A percentile compares a stretch with the other conserved stretches of the same genome.
Evolutionary conservation across 2,329 filamentous ascomycete species (phyloP).

Genomic region (Metarhizium guizhouense): DNA sequence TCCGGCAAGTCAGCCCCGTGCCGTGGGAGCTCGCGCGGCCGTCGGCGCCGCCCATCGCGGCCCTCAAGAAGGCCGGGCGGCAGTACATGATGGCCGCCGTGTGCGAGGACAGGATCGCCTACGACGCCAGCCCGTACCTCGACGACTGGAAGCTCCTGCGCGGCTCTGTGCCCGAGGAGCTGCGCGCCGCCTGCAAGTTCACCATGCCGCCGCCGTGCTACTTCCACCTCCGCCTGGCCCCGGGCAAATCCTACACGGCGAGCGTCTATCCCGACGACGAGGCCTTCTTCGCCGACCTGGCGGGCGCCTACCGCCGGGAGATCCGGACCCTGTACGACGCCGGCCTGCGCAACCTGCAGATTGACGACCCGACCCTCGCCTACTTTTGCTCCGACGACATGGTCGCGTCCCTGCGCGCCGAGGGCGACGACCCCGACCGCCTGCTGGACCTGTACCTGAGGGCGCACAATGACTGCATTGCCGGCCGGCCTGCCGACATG

Average conservation of each 20-base stretch:
- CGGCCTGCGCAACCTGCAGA: conserved; percentile 48
- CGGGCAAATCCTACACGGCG: conserved; percentile 42
- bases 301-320: conserved; percentile 45
- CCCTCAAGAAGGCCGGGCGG: conserved; percentile 27
- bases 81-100: conserved; percentile 30
- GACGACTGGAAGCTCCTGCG: conserved; percentile 31
- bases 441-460: conserved; percentile 62
- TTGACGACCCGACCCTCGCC: conserved; percentile 54
- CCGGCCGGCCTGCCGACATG: conserved; percentile 52
- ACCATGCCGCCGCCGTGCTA: conserved; percentile 59
- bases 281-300: conserved; percentile 49
- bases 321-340: conserved; percentile 44
- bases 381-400: conserved; percentile 63
- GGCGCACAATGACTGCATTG: conserved; percentile 64
- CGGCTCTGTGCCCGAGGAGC: conserved; percentile 41
- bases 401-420: conserved; percentile 46
- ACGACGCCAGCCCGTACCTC: conserved; percentile 32
- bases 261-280: conserved; percentile 42
- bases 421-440: conserved; percentile 52
- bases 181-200: conserved; percentile 57
- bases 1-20: conserved; percentile 28
- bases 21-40: conserved; percentile 28
- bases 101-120: conserved; percentile 33
- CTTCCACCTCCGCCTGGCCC: conserved; percentile 49
- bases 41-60: conserved; percentile 29